Evolutionary conservation across 148 eudicot species (phyloP).

Genomic region (Polygonum aviculare): DNA sequence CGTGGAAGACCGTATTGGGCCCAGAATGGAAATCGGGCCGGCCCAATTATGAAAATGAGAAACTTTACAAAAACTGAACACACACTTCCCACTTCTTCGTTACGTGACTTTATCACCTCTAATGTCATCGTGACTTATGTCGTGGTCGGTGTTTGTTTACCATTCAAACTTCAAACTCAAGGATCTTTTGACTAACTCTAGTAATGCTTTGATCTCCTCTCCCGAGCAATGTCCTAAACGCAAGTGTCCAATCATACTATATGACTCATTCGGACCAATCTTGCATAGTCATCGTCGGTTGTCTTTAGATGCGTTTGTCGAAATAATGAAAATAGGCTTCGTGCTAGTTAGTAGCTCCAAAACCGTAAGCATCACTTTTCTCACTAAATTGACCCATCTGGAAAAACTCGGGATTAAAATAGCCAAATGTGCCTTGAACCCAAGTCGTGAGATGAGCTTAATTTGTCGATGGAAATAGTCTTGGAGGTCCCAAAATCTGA

Average conservation of each 20-base stretch:
- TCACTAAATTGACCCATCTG: neutral
- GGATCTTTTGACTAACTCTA: neutral
- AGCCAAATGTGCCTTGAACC: conserved; percentile 5
- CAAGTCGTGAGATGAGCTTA: neutral
- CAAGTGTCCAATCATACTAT: too few relatives aligned
- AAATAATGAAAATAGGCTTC: neutral
- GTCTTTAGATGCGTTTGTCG: neutral
- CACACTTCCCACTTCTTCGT: neutral
- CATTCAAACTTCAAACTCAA: neutral
- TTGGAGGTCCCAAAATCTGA: neutral
- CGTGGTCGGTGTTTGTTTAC: neutral
- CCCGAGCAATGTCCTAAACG: neutral
- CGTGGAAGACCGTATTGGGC: too few relatives aligned
- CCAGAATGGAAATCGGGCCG: too few relatives aligned
- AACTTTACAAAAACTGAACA: too few relatives aligned
- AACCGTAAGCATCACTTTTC: neutral
- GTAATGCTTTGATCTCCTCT: neutral
- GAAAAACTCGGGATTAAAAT: neutral
- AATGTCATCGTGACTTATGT: neutral
- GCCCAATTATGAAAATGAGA: too few relatives aligned
- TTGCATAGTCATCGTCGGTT: too few relatives aligned
- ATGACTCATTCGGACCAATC: neutral
- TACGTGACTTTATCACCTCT: neutral
- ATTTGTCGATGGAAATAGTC: neutral
- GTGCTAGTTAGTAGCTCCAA: conserved; percentile 1